Base-by-base conservation (phyloP, 2,329 filamentous ascomycete species). In the Alternaria sp. region DNA sequence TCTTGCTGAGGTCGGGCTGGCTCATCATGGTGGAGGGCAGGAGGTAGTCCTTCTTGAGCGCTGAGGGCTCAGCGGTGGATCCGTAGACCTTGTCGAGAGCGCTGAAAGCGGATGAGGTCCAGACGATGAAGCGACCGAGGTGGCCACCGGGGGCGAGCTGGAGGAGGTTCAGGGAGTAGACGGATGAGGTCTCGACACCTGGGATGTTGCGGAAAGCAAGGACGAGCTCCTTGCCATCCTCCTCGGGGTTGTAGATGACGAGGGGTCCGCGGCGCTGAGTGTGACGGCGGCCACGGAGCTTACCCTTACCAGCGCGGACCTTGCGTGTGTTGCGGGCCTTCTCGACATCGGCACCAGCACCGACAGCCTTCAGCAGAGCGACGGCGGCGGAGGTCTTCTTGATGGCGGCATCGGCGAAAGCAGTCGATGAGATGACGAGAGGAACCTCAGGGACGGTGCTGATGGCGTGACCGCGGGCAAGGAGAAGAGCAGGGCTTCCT, bases 71-170 rank as follows among this genome's bases (percentile, higher is more conserved):
- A 80, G 92, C 96, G 82, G 93, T 96, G 82, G 91, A 91, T 83
- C 95, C 95, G 88, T 99, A 99, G 88, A 99, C 91, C 84, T 90
- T 90, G 86, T 99, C 95, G 71, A 99, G 93, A 72, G 95, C 93
- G 85, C 93, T 90, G 89, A 99, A 98, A 72, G 96, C 96, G 73
- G 93, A 88, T 57, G 96, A 99, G 79, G 96, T 96, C 96, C 96
- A 99, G 89, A 99, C 89, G 84, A 99, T 89, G 90, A 99, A 99
- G 81, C 96, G 96, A 79, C 96, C 96, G 77, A 99, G 92, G 87
- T 99, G 96, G 80, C 96, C 96, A 89, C 96, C 96, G 76, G 96
- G 96, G 74, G 96, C 96, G 82, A 99, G 93, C 89, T 99, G 96
- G 83, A 99, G 93, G 80, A 98, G 94, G 90, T 98, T 97, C 80